Conservation (phyloP, 352 stramenopile species). For the Blastocystis sp. region DNA sequence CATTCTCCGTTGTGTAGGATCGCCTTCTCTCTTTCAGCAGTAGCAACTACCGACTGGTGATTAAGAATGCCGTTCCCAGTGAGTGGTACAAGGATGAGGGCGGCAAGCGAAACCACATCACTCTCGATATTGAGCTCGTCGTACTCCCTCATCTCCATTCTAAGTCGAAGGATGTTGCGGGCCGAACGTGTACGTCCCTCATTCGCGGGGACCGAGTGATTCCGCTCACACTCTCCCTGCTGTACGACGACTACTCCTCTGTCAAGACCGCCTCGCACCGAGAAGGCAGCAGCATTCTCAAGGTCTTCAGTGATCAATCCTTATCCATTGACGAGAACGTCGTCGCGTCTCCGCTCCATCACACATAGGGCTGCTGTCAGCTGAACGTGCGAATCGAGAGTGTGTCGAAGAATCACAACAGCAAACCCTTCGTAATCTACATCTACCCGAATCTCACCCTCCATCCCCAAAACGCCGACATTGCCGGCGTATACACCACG, state of each 20-base stretch:
- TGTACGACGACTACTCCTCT: conserved; percentile 43
- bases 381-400: conserved; percentile 57
- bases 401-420: conserved; percentile 66
- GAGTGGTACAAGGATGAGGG: conserved; percentile 65
- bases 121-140: conserved; percentile 10
- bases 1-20: conserved; percentile 56
- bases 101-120: conserved; percentile 49
- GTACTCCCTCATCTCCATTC: neutral
- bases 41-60: conserved; percentile 48
- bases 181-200: neutral
- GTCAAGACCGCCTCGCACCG: neutral
- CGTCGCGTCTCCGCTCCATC: neutral
- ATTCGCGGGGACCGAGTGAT: conserved; percentile 20
- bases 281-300: conserved; percentile 16
- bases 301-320: conserved; percentile 25
- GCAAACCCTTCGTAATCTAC: conserved; percentile 53
- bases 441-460: conserved; percentile 28
- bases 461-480: conserved; percentile 57
- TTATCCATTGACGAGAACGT: conserved; percentile 24
- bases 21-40: neutral
- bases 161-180: neutral
- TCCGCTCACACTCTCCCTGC: conserved; percentile 3
- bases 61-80: conserved; percentile 30
- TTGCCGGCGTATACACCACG: conserved; percentile 46
- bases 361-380: conserved; percentile 29